Base-by-base conservation (phyloP, 345 rosid genomes). In the Melastoma malabathricum region DNA sequence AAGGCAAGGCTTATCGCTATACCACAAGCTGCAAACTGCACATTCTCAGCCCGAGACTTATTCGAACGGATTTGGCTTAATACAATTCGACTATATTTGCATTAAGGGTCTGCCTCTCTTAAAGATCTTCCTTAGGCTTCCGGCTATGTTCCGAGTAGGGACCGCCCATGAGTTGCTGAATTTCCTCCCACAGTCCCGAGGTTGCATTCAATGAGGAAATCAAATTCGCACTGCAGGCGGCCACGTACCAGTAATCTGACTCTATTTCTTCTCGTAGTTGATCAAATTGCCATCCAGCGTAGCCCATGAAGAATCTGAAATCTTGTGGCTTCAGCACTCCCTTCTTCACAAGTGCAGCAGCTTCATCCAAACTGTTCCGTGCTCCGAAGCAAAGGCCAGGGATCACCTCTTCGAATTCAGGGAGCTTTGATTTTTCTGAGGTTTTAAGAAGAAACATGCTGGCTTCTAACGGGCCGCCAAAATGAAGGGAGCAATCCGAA, bases 401-500 rank as follows among this genome's bases (percentile, higher is more conserved):
- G 17, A 86, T 74, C 48, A 84, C 87, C 69, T 84, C 81, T 68
- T 84, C 94, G 38, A 86, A 75, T 23, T 82, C 87, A 3, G 82
- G 74, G 63, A 79, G 59, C 68, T 78, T 80, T 0, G 75, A 55
- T 46, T 77, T 71, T 38, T 72, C 73, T 6, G 66, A 77, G 5
- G 76, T 68, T 65, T 68, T 82, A 38, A 84, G 62, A 43, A 90
- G 60, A 55, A 86, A 84, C 89, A 90, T 76, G 69, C 82, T 84
- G 16, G 92, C 86, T 60, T 86, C 87, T 6, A 90, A 82, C 41
- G 96, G 96, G 15, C 98, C 93, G n/a, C 98, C 95, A 50, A 80
- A 82, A 69, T 83, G 84, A 66, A 90, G 55, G 9, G 92, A 75
- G 60, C 96, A 83, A 48, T 86, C 88, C 2, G 89, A 64, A 51